Percentiles rank a stretch among this genome's conserved stretches.
phyloP scores from a whole-genome alignment of 2,329 filamentous ascomycete genomes.

The Coniochaeta pulveracea region DNA sequence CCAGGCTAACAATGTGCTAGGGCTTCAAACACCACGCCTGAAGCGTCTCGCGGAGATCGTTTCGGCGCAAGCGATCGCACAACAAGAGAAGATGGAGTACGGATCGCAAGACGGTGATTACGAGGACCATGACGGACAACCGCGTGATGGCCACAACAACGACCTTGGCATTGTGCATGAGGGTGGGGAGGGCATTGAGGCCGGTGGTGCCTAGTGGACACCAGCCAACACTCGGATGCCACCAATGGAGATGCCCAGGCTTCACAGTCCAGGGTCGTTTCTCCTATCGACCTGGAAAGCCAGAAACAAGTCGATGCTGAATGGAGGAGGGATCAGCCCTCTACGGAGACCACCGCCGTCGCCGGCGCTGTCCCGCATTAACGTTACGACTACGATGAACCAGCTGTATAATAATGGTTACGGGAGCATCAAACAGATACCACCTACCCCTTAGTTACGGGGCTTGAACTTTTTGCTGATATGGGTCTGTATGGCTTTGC shows the following conservation, averaged over 20 bases:
- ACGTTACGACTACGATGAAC: too few relatives aligned
- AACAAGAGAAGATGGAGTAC: slow-evolving; percentile 75
- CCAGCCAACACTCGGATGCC: slow-evolving; percentile 9
- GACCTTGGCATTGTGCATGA: slow-evolving; percentile 41
- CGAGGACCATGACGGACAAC: too few relatives aligned
- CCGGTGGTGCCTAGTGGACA: slow-evolving; percentile 23
- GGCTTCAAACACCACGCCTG: slow-evolving; percentile 89
- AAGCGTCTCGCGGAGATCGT: slow-evolving; percentile 98
- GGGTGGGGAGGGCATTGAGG: slow-evolving; percentile 22
- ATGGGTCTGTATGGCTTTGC: too few relatives aligned
- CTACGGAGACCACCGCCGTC: too few relatives aligned
- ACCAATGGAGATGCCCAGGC: slow-evolving; percentile 9
- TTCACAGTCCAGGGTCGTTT: slow-evolving; percentile 16
- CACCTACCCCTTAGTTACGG: too few relatives aligned
- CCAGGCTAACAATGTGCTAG: slow-evolving; percentile 30
- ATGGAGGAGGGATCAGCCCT: too few relatives aligned
- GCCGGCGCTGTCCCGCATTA: too few relatives aligned
- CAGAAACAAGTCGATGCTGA: too few relatives aligned
- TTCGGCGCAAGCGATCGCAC: slow-evolving; percentile 87
- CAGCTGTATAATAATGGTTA: too few relatives aligned
- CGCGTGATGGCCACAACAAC: slow-evolving; percentile 20
- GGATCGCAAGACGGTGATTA: slow-evolving; percentile 34
- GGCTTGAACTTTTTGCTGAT: too few relatives aligned
- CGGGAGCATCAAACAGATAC: too few relatives aligned
- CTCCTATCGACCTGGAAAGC: slow-evolving; percentile 15